These are phyloP conservation scores for Suillus ampliporus DNA, from an alignment of 768 basidiomycete genomes.

Conservation along the genomic window DNA sequence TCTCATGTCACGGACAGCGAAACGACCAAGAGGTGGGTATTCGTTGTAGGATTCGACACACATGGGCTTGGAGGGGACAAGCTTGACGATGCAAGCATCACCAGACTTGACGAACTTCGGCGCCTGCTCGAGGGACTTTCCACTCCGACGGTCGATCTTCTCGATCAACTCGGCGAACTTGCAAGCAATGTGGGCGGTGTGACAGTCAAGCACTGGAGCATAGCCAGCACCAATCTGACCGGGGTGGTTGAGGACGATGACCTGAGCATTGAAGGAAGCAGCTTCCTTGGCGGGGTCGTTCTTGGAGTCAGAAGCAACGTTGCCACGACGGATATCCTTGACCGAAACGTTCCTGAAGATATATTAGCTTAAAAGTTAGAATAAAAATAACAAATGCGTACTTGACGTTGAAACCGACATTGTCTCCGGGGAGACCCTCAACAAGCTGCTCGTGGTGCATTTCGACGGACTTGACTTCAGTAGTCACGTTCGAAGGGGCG, in stretches of 20 bases:
- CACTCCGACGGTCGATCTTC: conserved; percentile 99
- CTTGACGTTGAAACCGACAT: conserved; percentile 99
- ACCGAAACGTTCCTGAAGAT: conserved; percentile 92
- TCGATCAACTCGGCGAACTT: conserved; percentile 98
- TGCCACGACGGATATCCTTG: conserved; percentile 99
- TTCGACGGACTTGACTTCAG: conserved; percentile 99
- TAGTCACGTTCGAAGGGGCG: conserved; percentile 97
- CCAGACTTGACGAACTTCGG: conserved; percentile 99
- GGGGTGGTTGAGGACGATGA: conserved; percentile 99
- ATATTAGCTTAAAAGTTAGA: conserved; percentile 12
- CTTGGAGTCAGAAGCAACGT: conserved; percentile 99
- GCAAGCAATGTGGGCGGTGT: conserved; percentile 99
- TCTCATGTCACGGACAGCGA: conserved; percentile 99
- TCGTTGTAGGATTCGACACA: conserved; percentile 93
- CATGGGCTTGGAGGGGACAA: conserved; percentile 96
- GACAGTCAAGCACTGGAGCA: conserved; percentile 98
- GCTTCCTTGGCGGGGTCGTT: conserved; percentile 99
- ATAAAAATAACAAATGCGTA: conserved; percentile 39
- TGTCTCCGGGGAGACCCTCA: conserved; percentile 96
- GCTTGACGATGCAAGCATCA: conserved; percentile 99
- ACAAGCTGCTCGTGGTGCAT: conserved; percentile 99
- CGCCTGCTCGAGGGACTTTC: conserved; percentile 83
- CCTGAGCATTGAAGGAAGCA: conserved; percentile 99
- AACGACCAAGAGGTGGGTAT: conserved; percentile 99
- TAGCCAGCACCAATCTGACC: conserved; percentile 99